phyloP scores from a whole-genome alignment of 2,329 filamentous ascomycete species.

The Colletotrichum coccodes region DNA sequence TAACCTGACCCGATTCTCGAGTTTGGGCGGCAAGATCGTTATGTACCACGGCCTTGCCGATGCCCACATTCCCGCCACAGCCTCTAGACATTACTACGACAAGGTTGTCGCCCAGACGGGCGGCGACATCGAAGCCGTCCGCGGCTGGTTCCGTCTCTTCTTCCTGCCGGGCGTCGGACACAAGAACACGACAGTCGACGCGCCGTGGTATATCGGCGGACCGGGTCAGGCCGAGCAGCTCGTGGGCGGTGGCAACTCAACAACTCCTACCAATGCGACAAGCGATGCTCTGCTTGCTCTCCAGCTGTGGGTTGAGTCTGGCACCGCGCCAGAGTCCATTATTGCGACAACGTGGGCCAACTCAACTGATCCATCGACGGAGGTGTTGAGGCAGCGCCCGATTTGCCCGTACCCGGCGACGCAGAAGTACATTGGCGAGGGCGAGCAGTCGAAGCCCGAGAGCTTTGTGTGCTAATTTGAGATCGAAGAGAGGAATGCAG shows the following conservation, averaged over 20 bases:
- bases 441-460: conserved; percentile 8
- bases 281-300: conserved; percentile 52
- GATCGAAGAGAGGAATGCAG: neutral
- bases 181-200: conserved; percentile 43
- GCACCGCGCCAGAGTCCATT: conserved; percentile 42
- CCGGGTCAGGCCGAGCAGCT: conserved; percentile 38
- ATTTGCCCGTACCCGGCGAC: conserved; percentile 53
- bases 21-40: conserved; percentile 52
- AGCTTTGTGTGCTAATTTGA: conserved; percentile 14
- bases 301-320: conserved; percentile 49
- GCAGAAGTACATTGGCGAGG: conserved; percentile 3
- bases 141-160: conserved; percentile 61
- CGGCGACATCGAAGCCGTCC: conserved; percentile 44
- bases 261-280: conserved; percentile 44
- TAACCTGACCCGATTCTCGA: conserved; percentile 47
- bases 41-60: conserved; percentile 56
- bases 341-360: conserved; percentile 47
- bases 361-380: conserved; percentile 40
- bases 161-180: conserved; percentile 62
- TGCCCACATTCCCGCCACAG: conserved; percentile 47
- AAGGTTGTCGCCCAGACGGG: conserved; percentile 51
- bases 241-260: conserved; percentile 37
- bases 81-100: conserved; percentile 47
- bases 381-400: conserved; percentile 54
- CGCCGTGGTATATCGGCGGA: conserved; percentile 52